These are phyloP conservation scores for Aspergillus fructus DNA, from an alignment of 2,329 filamentous ascomycete genomes.

Conservation along the genomic window DNA sequence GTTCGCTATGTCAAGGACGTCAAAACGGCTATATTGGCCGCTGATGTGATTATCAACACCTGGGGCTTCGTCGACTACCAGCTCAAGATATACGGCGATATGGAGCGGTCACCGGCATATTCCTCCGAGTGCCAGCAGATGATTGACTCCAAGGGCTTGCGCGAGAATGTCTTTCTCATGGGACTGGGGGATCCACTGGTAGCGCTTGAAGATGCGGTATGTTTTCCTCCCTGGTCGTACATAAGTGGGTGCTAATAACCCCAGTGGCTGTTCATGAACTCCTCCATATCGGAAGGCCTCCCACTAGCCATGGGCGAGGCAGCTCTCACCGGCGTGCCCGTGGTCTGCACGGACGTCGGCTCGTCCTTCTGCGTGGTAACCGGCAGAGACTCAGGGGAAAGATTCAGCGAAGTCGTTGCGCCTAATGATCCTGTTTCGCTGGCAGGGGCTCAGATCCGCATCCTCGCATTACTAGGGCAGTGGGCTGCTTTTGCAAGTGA, in stretches of 20 bases:
- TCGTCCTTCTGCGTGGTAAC: constrained; percentile 41
- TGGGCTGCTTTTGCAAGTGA: constrained; percentile 61
- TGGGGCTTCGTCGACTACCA: constrained; percentile 64
- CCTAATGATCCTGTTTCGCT: constrained; percentile 62
- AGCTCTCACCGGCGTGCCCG: constrained; percentile 43
- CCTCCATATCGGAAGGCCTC: constrained; percentile 44
- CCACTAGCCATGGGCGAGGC: constrained; percentile 46
- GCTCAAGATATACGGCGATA: constrained; percentile 62
- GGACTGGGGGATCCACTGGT: constrained; percentile 15
- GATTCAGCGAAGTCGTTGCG: constrained; percentile 62
- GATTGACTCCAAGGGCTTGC: constrained; percentile 54
- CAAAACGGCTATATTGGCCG: constrained; percentile 62
- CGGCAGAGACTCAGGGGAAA: constrained; percentile 42
- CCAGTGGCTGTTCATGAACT: constrained; percentile 52
- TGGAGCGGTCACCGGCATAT: constrained; percentile 61
- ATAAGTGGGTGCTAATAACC: constrained; percentile 32
- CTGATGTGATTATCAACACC: constrained; percentile 63
- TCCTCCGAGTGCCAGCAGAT: constrained; percentile 59
- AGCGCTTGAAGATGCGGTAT: constrained; percentile 15
- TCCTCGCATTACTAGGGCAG: constrained; percentile 60
- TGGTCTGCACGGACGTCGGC: constrained; percentile 42
- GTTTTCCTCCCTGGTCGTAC: background rate
- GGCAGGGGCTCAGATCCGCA: constrained; percentile 60
- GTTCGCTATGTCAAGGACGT: constrained; percentile 56
- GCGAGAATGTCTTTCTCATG: constrained; percentile 52